Evolutionary conservation across 352 stramenopile species (phyloP), one percentile per base, ranked within the genome.

Genomic region (Plasmopara muralis): DNA sequence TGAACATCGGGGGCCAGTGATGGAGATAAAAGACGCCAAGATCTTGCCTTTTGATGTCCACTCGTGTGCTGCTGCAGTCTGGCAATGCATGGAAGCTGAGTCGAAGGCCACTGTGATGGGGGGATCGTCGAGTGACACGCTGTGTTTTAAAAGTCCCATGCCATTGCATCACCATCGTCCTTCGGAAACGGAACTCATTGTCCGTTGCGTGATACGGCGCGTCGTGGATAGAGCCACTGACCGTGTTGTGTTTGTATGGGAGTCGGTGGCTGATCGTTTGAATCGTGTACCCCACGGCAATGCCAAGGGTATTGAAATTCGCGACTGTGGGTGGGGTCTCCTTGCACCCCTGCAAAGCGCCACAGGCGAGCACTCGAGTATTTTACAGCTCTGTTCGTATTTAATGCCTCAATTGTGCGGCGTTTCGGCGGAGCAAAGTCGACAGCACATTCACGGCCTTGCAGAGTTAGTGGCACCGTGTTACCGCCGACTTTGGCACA

Each of bases 311-410:
- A 53, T 73, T 2, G 60, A 78, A 55, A 68, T 82, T 33, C 68
- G 68, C 4, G 71, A 82, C 50, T 74, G 59, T 42, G 71, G 71
- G 39, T 82, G 71, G 71, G 70, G 71, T 6, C 46, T 74, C 6
- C 47, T 82, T n/a, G 66, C 77, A 43, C 50, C 68, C 31, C 44
- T 82, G 20, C 47, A 54, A 2, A 54, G 34, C 1, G 37, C 59
- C 5, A 38, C 53, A 6, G 63, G 66, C 15, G 66, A 72, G 25
- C 50, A 61, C 33, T 74, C 71, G 49, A 82, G 62, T 34, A 70
- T 82, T 31, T 43, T 82, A n/a, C 68, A 82, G 53, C 53, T 82
- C n/a, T 78, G 68, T 40, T 82, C 71, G 38, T 74, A 78, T 47
- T 52, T 82, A 29, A 64, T 72, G 45, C 63, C 67, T 5, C 50